phyloP scores from a whole-genome alignment of 768 basidiomycete genomes.

The Naganishia antarctica region DNA sequence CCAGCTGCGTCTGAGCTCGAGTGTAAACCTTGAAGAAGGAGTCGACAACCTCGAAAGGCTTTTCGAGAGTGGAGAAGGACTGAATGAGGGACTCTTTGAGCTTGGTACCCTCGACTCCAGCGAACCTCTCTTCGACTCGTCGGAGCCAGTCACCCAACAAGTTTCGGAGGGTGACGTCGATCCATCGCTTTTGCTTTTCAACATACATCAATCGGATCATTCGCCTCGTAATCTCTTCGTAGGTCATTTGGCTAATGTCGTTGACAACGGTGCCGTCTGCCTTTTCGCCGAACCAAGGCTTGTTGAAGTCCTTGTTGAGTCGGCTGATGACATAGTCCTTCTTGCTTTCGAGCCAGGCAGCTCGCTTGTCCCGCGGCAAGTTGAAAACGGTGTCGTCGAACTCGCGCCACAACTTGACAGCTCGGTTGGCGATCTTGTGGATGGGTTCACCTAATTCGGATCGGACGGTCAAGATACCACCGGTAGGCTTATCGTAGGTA shows the following conservation, averaged over 20 bases:
- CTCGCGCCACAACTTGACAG: conserved; percentile 96
- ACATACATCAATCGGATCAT: conserved; percentile 95
- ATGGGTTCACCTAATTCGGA: conserved; percentile 98
- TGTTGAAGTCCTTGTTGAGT: conserved; percentile 90
- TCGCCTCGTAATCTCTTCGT: conserved; percentile 87
- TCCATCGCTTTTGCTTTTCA: conserved; percentile 82
- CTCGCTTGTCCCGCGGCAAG: conserved; percentile 90
- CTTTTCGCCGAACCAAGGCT: conserved; percentile 84
- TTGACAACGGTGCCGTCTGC: conserved; percentile 77
- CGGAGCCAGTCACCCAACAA: conserved; percentile 95
- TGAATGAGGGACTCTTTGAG: conserved; percentile 76
- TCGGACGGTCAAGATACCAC: conserved; percentile 91
- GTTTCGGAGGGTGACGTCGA: conserved; percentile 85
- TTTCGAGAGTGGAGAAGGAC: conserved; percentile 77
- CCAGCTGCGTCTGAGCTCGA: conserved; percentile 72
- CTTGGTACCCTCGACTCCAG: conserved; percentile 72
- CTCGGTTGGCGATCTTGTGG: conserved; percentile 97
- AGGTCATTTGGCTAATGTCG: conserved; percentile 94
- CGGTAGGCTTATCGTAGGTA: conserved; percentile 87
- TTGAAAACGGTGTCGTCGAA: conserved; percentile 96
- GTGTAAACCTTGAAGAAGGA: conserved; percentile 81
- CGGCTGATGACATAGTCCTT: conserved; percentile 83
- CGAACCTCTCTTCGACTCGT: conserved; percentile 90
- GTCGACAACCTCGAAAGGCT: conserved; percentile 63
- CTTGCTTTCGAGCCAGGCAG: conserved; percentile 76